Evolutionary conservation across 1,284 basidiomycete species (phyloP).

Genomic region (Ceratobasidium theobromae): DNA sequence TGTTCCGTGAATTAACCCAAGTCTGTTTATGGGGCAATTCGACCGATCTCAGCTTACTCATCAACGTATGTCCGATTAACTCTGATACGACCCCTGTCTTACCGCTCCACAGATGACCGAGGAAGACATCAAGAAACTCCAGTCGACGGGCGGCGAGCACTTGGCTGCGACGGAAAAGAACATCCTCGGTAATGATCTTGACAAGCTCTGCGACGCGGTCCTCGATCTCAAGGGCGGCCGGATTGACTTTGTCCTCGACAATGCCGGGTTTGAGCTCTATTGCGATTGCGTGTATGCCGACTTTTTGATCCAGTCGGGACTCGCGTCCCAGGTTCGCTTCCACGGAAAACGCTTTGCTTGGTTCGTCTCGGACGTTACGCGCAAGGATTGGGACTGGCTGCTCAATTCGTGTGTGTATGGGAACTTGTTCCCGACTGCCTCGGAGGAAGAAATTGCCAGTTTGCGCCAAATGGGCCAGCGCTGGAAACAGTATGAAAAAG

Average conservation of each 20-base stretch:
- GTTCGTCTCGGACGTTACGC: conserved; percentile 98
- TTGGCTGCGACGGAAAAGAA: conserved; percentile 97
- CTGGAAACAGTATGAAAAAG: conserved; percentile 96
- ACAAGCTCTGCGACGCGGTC: conserved; percentile 80
- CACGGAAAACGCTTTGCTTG: conserved; percentile 89
- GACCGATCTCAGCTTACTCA: conserved; percentile 93
- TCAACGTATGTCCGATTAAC: conserved; percentile 55
- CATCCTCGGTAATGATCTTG: conserved; percentile 83
- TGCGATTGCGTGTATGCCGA: conserved; percentile 96
- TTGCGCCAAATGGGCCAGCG: conserved; percentile 79
- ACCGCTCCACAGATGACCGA: conserved; percentile 71
- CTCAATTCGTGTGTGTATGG: conserved; percentile 86
- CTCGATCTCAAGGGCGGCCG: conserved; percentile 76
- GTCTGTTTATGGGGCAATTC: conserved; percentile 96
- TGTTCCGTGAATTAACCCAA: conserved; percentile 95
- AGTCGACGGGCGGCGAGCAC: conserved; percentile 94
- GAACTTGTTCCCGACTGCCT: conserved; percentile 79
- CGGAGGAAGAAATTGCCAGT: conserved; percentile 79
- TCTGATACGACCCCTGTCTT: background rate
- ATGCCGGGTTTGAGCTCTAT: conserved; percentile 92
- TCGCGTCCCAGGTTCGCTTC: conserved; percentile 85
- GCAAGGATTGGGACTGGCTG: conserved; percentile 95
- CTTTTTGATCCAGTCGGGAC: conserved; percentile 88
- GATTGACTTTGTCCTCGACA: conserved; percentile 88
- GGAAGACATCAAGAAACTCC: conserved; percentile 96